Evolutionary conservation across 345 rosid species (phyloP).

Genomic region (Mallotus nudiflorus): DNA sequence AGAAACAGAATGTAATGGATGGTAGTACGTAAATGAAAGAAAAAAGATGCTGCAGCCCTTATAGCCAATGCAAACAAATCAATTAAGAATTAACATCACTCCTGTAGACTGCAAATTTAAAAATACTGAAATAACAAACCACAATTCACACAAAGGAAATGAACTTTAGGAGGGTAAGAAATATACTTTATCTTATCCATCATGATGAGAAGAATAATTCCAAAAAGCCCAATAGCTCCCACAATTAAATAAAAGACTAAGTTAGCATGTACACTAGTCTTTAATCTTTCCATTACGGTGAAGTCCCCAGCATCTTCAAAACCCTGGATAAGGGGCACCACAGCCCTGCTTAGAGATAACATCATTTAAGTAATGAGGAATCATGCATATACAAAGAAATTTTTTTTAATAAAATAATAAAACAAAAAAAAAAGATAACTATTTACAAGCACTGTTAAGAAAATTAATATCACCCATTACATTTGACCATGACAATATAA

Average conservation of each 20-base stretch:
- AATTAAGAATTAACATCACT: conserved; percentile 13
- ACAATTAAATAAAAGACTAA: conserved; percentile 86
- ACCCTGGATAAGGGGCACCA: conserved; percentile 99
- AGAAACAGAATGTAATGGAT: neutral
- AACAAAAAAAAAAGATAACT: conserved; percentile 18
- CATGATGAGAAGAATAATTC: conserved; percentile 84
- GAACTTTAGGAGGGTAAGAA: conserved; percentile 15
- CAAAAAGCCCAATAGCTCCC: conserved; percentile 84
- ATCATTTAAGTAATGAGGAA: conserved; percentile 48
- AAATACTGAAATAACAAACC: conserved; percentile 2
- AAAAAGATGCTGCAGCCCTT: neutral
- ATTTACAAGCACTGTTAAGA: conserved; percentile 13
- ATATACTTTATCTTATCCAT: conserved; percentile 58
- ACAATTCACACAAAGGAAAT: neutral
- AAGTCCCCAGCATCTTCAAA: conserved; percentile 99
- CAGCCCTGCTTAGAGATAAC: conserved; percentile 91
- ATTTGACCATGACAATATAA: too few species aligned
- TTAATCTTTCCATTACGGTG: conserved; percentile 77
- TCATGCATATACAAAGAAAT: conserved; percentile 25
- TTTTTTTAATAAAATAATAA: too few species aligned
- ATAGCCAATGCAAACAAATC: conserved; percentile 3
- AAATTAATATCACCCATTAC: neutral
- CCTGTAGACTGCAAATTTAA: conserved; percentile 11
- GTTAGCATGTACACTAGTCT: conserved; percentile 90
- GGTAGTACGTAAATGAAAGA: neutral